phyloP scores from a whole-genome alignment of 2,329 filamentous ascomycete species.

The Sporothrix curviconia region DNA sequence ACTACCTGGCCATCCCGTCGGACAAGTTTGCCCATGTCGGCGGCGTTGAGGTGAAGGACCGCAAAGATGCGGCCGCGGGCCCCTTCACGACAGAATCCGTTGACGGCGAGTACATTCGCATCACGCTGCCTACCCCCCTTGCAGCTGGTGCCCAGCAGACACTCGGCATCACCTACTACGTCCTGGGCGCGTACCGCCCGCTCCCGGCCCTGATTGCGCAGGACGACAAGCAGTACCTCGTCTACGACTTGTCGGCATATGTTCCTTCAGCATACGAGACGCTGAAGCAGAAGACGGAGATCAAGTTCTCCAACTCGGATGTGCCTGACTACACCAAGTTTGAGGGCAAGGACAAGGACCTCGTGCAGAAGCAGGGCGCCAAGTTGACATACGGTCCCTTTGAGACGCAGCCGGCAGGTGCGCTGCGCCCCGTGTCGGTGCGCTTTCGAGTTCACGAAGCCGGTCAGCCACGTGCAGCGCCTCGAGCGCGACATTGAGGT shows the following conservation, averaged over 20 bases:
- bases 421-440: slow-evolving; percentile 63
- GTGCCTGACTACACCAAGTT: slow-evolving; percentile 82
- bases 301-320: slow-evolving; percentile 75
- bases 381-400: slow-evolving; percentile 91
- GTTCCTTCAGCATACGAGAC: slow-evolving; percentile 77
- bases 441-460: slow-evolving; percentile 96
- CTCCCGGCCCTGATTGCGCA: slow-evolving; percentile 80
- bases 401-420: slow-evolving; percentile 69
- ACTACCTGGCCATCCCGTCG: slow-evolving; percentile 81
- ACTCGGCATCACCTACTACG: slow-evolving; percentile 76
- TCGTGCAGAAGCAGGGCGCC: slow-evolving; percentile 73
- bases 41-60: slow-evolving; percentile 85
- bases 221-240: slow-evolving; percentile 77
- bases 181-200: slow-evolving; percentile 71
- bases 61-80: slow-evolving; percentile 65
- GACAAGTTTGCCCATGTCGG: slow-evolving; percentile 71
- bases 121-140: slow-evolving; percentile 70
- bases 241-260: slow-evolving; percentile 81
- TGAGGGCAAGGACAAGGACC: slow-evolving; percentile 52
- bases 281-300: slow-evolving; percentile 90
- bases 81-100: slow-evolving; percentile 65
- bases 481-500: slow-evolving; percentile 91
- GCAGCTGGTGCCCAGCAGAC: slow-evolving; percentile 73
- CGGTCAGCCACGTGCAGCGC: slow-evolving; percentile 68
- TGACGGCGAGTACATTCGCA: slow-evolving; percentile 72